These are phyloP conservation scores for Cercospora sojina DNA, from an alignment of 2,329 filamentous ascomycete genomes.

Conservation along the genomic window DNA sequence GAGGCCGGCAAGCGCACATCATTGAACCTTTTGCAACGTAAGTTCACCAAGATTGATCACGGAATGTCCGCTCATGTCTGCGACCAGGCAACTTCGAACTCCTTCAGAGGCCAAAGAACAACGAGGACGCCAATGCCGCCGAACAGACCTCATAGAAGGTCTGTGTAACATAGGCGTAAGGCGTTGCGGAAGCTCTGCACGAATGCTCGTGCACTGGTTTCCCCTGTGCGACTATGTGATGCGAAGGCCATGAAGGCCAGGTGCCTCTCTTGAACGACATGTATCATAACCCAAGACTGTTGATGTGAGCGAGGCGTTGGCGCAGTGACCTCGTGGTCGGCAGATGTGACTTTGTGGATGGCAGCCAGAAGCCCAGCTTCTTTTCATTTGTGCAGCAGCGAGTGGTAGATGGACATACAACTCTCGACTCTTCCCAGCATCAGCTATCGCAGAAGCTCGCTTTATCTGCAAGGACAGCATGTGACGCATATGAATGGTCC, in stretches of 20 bases:
- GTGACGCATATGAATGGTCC: background rate
- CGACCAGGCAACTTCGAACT: constrained; percentile 51
- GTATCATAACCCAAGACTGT: constrained; percentile 3
- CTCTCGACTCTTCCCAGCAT: constrained; percentile 4
- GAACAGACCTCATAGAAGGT: constrained; percentile 16
- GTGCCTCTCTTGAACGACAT: background rate
- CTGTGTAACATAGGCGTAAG: constrained; percentile 13
- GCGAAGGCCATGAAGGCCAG: background rate
- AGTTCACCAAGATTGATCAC: constrained; percentile 41
- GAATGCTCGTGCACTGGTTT: background rate
- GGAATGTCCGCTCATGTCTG: background rate
- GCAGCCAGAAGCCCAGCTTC: background rate
- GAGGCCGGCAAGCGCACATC: constrained; percentile 62
- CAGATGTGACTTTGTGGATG: background rate
- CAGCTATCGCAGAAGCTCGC: background rate
- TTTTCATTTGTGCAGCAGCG: constrained; percentile 4
- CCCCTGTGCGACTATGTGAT: background rate
- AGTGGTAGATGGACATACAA: constrained; percentile 1
- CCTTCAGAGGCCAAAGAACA: constrained; percentile 42
- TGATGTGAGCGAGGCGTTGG: constrained; percentile 2
- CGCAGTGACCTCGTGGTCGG: background rate
- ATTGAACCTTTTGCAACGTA: constrained; percentile 79
- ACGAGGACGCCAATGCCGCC: constrained; percentile 10
- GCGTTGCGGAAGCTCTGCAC: constrained; percentile 3
- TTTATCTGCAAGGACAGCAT: background rate